Conservation (phyloP, 768 basidiomycete genomes). For the Panus rudis region DNA sequence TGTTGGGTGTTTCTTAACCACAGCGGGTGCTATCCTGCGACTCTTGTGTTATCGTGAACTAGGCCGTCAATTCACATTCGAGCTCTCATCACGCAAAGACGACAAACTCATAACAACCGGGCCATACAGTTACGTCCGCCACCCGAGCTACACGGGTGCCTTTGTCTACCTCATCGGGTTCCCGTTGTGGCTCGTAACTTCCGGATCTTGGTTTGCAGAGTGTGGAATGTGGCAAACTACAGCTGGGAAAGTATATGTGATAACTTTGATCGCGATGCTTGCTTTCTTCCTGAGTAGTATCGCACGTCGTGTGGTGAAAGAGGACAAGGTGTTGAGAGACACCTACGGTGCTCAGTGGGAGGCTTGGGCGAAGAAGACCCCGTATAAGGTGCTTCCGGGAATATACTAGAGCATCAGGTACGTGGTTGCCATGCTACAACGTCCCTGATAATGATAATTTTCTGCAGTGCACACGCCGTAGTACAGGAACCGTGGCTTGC, state of each 20-base stretch:
- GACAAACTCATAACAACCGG: constrained; percentile 12
- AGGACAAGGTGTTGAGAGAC: constrained; percentile 8
- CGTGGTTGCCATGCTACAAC: too few species aligned
- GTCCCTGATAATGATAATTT: too few species aligned
- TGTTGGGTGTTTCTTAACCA: background rate
- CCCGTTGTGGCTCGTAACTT: background rate
- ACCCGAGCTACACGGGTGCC: constrained; percentile 15
- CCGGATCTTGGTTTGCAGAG: constrained; percentile 6
- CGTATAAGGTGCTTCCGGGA: constrained; percentile 8
- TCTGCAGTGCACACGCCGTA: too few species aligned
- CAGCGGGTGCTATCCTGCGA: constrained; percentile 1
- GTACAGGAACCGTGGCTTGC: too few species aligned
- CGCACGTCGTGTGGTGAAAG: background rate
- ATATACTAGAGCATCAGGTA: too few species aligned
- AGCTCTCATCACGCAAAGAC: constrained; percentile 4
- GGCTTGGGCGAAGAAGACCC: constrained; percentile 4
- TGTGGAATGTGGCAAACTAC: background rate
- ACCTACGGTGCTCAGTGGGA: constrained; percentile 9
- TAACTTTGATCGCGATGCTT: too few species aligned
- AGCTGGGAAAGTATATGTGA: background rate
- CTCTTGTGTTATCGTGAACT: constrained; percentile 1
- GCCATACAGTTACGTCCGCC: constrained; percentile 16
- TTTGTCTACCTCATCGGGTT: constrained; percentile 5
- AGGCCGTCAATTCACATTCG: constrained; percentile 7
- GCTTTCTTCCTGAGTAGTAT: background rate